Percentiles rank a stretch among this genome's conserved stretches.
phyloP scores from a whole-genome alignment of 495 filamentous ascomycete species.

The Chaetomium tenue region DNA sequence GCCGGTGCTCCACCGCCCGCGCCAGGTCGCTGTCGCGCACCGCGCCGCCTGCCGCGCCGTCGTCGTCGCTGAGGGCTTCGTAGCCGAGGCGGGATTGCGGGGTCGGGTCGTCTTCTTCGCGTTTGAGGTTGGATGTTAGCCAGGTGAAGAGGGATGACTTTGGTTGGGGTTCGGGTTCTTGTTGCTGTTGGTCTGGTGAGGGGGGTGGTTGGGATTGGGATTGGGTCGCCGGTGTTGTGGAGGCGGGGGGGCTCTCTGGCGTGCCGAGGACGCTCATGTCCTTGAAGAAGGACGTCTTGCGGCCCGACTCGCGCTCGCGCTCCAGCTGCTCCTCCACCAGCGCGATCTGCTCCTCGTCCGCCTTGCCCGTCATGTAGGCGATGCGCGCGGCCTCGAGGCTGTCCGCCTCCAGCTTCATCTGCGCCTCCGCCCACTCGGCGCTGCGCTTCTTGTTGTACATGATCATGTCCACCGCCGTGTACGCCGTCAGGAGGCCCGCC shows the following conservation, averaged over 20 bases:
- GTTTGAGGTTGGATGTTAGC: slow-evolving; percentile 53
- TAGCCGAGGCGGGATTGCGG: slow-evolving; percentile 38
- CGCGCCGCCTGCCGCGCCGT: slow-evolving; percentile 31
- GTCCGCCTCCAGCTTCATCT: slow-evolving; percentile 56
- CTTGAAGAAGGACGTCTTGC: slow-evolving; percentile 31
- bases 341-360: slow-evolving; percentile 55
- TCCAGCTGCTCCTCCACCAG: slow-evolving; percentile 49
- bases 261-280: slow-evolving; percentile 36
- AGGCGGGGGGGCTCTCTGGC: slow-evolving; percentile 20
- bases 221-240: neutral
- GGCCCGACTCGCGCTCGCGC: slow-evolving; percentile 31
- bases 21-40: slow-evolving; percentile 41
- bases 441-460: slow-evolving; percentile 74
- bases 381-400: slow-evolving; percentile 54
- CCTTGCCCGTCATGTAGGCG: slow-evolving; percentile 60
- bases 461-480: slow-evolving; percentile 82
- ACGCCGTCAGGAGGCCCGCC: slow-evolving; percentile 69
- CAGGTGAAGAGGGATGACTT: slow-evolving; percentile 34
- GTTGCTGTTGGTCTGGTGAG: slow-evolving; percentile 30
- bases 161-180: slow-evolving; percentile 9
- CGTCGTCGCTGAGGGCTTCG: slow-evolving; percentile 41
- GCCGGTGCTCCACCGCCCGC: slow-evolving; percentile 39
- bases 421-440: slow-evolving; percentile 63
- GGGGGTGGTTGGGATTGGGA: neutral
- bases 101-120: slow-evolving; percentile 54